Base-by-base conservation (phyloP, 768 basidiomycete genomes). In the Suillus bovinus region DNA sequence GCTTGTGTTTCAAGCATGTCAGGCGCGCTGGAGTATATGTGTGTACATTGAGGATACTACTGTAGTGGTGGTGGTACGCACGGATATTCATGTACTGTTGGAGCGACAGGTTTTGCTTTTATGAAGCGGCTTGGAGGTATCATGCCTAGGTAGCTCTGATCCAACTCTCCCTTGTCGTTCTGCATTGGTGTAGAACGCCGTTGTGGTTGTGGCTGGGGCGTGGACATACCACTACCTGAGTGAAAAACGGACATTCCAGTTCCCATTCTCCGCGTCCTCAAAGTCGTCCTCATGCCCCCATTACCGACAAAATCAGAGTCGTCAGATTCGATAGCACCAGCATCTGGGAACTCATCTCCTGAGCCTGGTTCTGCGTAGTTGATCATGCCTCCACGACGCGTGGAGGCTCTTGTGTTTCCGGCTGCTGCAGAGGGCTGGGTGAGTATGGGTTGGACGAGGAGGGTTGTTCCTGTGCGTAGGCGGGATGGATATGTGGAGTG, bases 311-410 rank as follows among this genome's bases (percentile, higher is more conserved):
- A 90, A 66, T 93, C 92, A 1, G 89, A 93, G 68, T 93, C 93
- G 62, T 91, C 94, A 3, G 90, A 90, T 56, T 95, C 92, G 24
- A 90, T 73, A 44, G 89, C 90, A 5, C 91, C 93, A 10, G 88
- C 89, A 66, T 93, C 91, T 0, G 88, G 89, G 41, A 90, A 79
- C 65, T 91, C 91, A 63, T 94, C 92, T 4, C 87, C 89, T 0
- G 90, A 93, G 0, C 86, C 92, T 27, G 92, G 89, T 61, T 96
- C 94, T 0, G 91, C 87, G 64, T 96, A 96, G 77, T 94, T 95
- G 65, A 95, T 82, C 58, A 85, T 80, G n/a, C 84, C 85, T 22
- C 86, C 86, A 22, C 89, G 82, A 56, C 90, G 81, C 44, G 81
- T 82, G 2, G 83, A 75, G 1, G 81, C 72, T n/a, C 84, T 79